phyloP scores from a whole-genome alignment of 306 rosid species.

The Heteromeles arbutifolia region DNA sequence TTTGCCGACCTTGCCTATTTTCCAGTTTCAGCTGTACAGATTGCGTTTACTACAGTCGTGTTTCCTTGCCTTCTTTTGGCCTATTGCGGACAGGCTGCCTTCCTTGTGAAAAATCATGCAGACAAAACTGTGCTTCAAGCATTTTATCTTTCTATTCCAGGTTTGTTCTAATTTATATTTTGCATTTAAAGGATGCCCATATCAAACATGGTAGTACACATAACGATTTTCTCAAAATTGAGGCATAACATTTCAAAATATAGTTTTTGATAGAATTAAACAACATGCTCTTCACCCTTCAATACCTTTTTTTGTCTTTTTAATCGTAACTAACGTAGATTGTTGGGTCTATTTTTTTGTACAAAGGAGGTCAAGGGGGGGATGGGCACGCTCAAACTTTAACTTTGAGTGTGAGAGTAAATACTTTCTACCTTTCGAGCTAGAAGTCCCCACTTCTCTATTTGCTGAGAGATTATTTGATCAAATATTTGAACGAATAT shows the following conservation, averaged over 20 bases:
- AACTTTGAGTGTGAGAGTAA: not conserved
- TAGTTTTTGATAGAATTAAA: not conserved
- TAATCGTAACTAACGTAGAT: not conserved
- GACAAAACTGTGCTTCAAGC: conserved; percentile 15
- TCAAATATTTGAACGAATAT: not conserved
- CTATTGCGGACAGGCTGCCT: conserved; percentile 97
- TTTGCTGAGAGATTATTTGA: not conserved
- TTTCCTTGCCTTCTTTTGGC: conserved; percentile 97
- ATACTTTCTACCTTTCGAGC: not conserved
- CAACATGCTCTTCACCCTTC: not conserved
- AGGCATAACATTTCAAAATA: not conserved
- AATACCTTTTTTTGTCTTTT: not conserved
- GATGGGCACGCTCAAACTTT: not conserved
- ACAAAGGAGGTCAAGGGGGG: not conserved
- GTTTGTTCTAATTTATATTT: conserved; percentile 28
- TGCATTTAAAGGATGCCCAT: not conserved
- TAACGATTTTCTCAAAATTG: not conserved
- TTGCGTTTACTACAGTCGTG: conserved; percentile 85
- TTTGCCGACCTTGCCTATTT: conserved; percentile 93
- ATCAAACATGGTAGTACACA: not conserved
- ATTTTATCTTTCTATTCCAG: conserved; percentile 95
- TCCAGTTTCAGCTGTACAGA: conserved; percentile 92
- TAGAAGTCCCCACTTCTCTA: not conserved
- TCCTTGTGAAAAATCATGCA: conserved; percentile 31
- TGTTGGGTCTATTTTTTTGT: not conserved